Evolutionary conservation across 768 basidiomycete genomes (phyloP).

Genomic region (Phanerochaete carnosa): DNA sequence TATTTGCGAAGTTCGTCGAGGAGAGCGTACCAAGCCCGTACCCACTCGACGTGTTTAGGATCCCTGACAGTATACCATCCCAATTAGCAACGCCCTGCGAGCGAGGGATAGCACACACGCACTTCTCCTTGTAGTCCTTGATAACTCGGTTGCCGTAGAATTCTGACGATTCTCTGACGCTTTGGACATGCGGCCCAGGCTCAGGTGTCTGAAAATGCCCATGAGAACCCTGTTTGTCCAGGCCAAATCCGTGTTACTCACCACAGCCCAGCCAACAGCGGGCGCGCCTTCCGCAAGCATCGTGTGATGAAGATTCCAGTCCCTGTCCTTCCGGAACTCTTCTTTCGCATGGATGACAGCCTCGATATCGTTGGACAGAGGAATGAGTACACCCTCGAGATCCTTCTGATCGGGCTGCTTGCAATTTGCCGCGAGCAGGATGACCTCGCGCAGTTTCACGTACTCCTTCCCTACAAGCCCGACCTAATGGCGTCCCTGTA

Average conservation of each 20-base stretch:
- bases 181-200: conserved; percentile 75
- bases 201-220: conserved; percentile 51
- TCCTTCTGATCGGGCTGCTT: conserved; percentile 70
- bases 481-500: conserved; percentile 43
- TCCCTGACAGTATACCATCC: conserved; percentile 50
- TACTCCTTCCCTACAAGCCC: conserved; percentile 65
- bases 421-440: conserved; percentile 68
- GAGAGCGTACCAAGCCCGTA: conserved; percentile 61
- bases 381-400: conserved; percentile 54
- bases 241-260: conserved; percentile 35
- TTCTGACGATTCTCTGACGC: conserved; percentile 80
- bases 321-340: conserved; percentile 70
- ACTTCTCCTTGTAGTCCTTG: conserved; percentile 94
- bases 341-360: conserved; percentile 82
- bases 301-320: conserved; percentile 80
- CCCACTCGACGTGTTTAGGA: conserved; percentile 86
- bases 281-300: conserved; percentile 81
- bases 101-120: conserved; percentile 22
- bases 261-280: conserved; percentile 83
- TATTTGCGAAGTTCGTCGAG: conserved; percentile 82
- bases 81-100: not conserved
- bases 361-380: conserved; percentile 69
- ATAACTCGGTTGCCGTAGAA: conserved; percentile 91
- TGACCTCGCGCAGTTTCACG: conserved; percentile 60
- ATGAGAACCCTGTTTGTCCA: not conserved